Conservation (phyloP, 2,329 filamentous ascomycete genomes). For the Fusarium sp. region DNA sequence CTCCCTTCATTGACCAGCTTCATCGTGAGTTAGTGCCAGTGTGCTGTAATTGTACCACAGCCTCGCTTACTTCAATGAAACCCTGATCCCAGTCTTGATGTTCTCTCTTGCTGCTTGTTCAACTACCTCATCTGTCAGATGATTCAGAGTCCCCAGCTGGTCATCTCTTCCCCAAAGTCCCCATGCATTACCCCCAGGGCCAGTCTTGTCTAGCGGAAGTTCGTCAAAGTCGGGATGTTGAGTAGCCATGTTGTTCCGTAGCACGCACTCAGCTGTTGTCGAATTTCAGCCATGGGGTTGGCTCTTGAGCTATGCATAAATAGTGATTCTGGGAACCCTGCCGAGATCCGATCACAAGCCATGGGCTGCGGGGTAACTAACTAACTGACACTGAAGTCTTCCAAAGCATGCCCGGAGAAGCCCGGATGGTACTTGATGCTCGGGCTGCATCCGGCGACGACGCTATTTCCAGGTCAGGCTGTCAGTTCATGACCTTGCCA, state of each 20-base stretch:
- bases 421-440: neutral
- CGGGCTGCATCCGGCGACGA: neutral
- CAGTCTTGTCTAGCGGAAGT: slow-evolving; percentile 12
- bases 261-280: fast-evolving
- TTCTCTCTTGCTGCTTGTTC: slow-evolving; percentile 5
- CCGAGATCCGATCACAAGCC: neutral
- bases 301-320: neutral
- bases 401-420: neutral
- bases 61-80: slow-evolving; percentile 8
- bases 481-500: no score
- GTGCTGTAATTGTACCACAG: fast-evolving
- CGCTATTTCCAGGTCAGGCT: neutral
- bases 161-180: slow-evolving; percentile 6
- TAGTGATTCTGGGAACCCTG: neutral
- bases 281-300: no score
- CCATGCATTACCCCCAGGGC: slow-evolving; percentile 11
- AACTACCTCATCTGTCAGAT: neutral
- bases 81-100: neutral
- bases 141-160: slow-evolving; percentile 9
- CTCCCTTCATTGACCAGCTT: slow-evolving; percentile 27
- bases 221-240: neutral
- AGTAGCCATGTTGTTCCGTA: neutral
- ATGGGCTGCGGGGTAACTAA: neutral
- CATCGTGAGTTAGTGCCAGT: neutral
- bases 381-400: neutral